Evolutionary conservation across 371 early-diverging fungal genomes (phyloP), one percentile per base, ranked within the genome.

Genomic region (Rhizomucor miehei): DNA sequence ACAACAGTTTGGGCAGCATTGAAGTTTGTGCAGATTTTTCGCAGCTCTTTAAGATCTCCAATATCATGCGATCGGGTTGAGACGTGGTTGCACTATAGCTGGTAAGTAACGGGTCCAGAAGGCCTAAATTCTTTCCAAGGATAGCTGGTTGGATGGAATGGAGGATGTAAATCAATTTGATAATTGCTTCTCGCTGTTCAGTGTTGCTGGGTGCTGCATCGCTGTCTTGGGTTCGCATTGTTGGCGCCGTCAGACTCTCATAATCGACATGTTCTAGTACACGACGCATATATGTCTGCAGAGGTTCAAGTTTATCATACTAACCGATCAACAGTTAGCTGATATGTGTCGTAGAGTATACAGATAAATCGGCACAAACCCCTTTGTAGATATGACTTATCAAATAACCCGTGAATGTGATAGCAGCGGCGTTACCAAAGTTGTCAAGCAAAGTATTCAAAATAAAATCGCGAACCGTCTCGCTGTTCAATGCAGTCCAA

Each of bases 1-100:
- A 53, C 9, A 81, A 66, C 34, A 79, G 71, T 36, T 77, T 78
- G 6, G 73, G 62, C 5, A 78, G 64, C 35, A 83, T 67, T 0
- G 81, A 73, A 0, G 57, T 61, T 1, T 60, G 52, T 1, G 80
- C 73, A n/a, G 73, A 78, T 43, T 74, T 40, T 57, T 83, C 84
- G 20, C 71, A 71, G 19, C 77, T 72, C 39, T 70, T 56, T 11
- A 84, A 51, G 12, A 82, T 65, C 9, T 70, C 69, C 12, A 84
- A 60, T 9, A 86, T 60, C n/a, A 73, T 44, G 41, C 75, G 75
- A 57, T 86, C 86, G 0, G 75, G 57, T 14, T 47, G 11, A 10
- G 66, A 54, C 6, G 80, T 81, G 1, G 86, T 81, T 0, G 84
- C 86, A 19, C 78, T 71, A 51, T 86, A 86, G 34, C 78, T 74